A percentile compares a stretch with the other conserved stretches of the same genome.
Evolutionary conservation across 2,329 filamentous ascomycete species (phyloP).

Genomic region (Ambrosiella cleistominuta): DNA sequence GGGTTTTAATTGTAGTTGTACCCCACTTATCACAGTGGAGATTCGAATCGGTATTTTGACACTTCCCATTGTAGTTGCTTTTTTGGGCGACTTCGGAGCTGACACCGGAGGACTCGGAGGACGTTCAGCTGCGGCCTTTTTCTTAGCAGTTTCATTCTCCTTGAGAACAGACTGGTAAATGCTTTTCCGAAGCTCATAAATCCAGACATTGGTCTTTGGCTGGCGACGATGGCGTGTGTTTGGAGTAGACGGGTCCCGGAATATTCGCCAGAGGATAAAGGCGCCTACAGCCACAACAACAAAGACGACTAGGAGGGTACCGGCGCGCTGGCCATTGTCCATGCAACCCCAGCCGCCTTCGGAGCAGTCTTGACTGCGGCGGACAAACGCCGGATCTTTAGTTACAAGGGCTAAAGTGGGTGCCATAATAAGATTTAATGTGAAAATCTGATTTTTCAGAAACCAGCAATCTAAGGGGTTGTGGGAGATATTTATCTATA

Average conservation of each 20-base stretch:
- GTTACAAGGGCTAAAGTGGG: too few species aligned
- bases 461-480: too few species aligned
- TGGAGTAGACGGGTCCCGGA: neutral
- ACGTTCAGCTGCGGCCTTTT: neutral
- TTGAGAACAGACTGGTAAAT: neutral
- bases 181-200: neutral
- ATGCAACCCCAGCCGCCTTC: conserved; percentile 8
- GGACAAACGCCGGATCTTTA: neutral
- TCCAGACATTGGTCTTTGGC: neutral
- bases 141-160: neutral
- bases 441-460: too few species aligned
- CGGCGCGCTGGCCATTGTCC: conserved; percentile 2
- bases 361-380: conserved; percentile 4
- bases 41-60: too few species aligned
- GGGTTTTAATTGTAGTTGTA: too few species aligned
- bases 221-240: neutral
- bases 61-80: too few species aligned
- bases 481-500: too few species aligned
- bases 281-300: neutral
- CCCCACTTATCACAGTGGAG: too few species aligned
- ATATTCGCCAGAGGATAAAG: neutral
- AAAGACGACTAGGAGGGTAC: conserved; percentile 3
- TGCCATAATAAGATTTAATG: too few species aligned
- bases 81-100: too few species aligned
- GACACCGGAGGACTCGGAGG: too few species aligned